Evolutionary conservation across 2,329 filamentous ascomycete genomes (phyloP).

Genomic region (Colletotrichum godetiae): DNA sequence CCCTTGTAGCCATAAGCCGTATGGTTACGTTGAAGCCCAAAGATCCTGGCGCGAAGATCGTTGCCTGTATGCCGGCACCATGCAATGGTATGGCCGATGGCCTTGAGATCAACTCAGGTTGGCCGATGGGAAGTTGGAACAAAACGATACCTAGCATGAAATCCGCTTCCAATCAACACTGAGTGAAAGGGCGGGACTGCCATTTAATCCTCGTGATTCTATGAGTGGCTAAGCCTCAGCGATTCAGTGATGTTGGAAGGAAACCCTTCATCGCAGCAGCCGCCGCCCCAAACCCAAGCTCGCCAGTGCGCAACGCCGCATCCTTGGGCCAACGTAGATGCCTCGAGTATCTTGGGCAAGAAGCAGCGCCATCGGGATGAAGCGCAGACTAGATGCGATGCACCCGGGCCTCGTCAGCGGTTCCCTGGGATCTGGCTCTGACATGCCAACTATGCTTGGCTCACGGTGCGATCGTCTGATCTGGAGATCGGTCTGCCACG

Average conservation of each 20-base stretch:
- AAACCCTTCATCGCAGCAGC: not conserved
- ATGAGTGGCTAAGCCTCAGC: not conserved
- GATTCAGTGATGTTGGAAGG: not conserved
- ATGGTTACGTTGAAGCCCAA: constrained; percentile 15
- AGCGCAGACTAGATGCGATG: constrained; percentile 1
- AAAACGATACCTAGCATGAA: not conserved
- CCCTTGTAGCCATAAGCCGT: constrained; percentile 18
- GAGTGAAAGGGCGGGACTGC: not conserved
- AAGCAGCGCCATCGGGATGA: constrained; percentile 12
- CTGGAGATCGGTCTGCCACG: constrained; percentile 37
- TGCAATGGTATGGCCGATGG: not conserved
- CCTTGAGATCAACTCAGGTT: not conserved
- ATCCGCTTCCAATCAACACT: not conserved
- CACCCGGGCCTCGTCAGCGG: constrained; percentile 12
- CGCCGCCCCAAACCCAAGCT: not conserved
- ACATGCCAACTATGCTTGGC: constrained; percentile 29
- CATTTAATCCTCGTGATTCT: not conserved
- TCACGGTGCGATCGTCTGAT: constrained; percentile 36
- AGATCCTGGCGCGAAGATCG: constrained; percentile 4
- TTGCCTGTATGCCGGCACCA: not conserved
- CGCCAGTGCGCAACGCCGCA: not conserved
- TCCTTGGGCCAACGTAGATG: not conserved
- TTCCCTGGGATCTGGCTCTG: constrained; percentile 25
- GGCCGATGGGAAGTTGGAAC: not conserved
- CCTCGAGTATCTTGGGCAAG: constrained; percentile 1